Percentiles rank a stretch among this genome's conserved stretches.
Evolutionary conservation across 257 asterid genomes (phyloP).

Genomic region (Knoxia roxburghii): DNA sequence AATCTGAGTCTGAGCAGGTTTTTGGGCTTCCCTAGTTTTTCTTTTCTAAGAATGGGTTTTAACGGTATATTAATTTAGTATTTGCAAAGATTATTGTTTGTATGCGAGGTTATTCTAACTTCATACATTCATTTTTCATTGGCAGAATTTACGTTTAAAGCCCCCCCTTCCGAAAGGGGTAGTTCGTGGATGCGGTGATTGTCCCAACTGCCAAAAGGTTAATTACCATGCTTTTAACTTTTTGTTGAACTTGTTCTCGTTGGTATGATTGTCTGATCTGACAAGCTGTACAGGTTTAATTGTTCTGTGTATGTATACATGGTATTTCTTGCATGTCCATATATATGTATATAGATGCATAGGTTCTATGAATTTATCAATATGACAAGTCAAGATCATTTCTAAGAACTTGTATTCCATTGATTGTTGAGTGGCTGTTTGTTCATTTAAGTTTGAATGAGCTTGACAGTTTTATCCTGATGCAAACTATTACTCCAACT

Average conservation of each 20-base stretch:
- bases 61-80: neutral
- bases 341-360: neutral
- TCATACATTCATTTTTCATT: constrained; percentile 12
- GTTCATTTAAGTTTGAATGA: neutral
- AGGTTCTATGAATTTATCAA: neutral
- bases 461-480: constrained; percentile 5
- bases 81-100: neutral
- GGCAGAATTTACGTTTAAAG: constrained; percentile 39
- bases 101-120: neutral
- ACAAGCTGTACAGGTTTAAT: neutral
- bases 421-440: neutral
- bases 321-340: neutral
- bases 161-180: constrained; percentile 72
- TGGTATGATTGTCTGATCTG: neutral
- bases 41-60: neutral
- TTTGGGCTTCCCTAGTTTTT: neutral
- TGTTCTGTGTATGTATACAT: neutral
- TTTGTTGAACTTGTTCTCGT: neutral
- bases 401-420: neutral
- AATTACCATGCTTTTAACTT: constrained; percentile 15
- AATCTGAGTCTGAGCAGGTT: constrained; percentile 66
- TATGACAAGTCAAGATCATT: neutral
- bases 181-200: constrained; percentile 77
- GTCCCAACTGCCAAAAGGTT: constrained; percentile 85
- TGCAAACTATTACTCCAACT: neutral